phyloP scores from a whole-genome alignment of 495 filamentous ascomycete genomes.

The Trichoderma parareesei region DNA sequence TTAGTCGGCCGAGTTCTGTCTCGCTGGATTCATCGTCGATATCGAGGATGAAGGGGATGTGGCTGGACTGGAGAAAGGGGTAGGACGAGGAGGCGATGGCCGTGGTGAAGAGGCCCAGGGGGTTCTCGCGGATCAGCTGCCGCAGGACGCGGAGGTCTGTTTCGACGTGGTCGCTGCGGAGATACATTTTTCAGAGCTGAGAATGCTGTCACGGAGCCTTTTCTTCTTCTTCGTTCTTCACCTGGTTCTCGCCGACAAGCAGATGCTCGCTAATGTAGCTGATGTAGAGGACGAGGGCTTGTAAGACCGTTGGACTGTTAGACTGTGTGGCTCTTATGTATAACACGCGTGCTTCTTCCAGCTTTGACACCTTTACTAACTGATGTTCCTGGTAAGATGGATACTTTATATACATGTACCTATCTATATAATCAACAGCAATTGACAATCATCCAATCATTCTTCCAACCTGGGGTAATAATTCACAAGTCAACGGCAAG shows the following conservation, averaged over 20 bases:
- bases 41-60: slow-evolving; percentile 51
- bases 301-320: no score
- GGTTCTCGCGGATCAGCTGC: slow-evolving; percentile 42
- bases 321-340: neutral
- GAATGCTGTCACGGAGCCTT: neutral
- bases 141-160: slow-evolving; percentile 29
- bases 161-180: slow-evolving; percentile 42
- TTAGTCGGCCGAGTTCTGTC: slow-evolving; percentile 29
- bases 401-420: neutral
- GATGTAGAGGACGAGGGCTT: no score
- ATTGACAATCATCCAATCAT: neutral
- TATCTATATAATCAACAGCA: neutral
- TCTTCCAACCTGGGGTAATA: neutral
- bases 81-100: slow-evolving; percentile 37
- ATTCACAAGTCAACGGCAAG: no score
- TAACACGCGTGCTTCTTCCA: no score
- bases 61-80: slow-evolving; percentile 43
- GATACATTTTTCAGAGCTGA: slow-evolving; percentile 34
- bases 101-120: slow-evolving; percentile 48
- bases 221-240: neutral
- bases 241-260: no score
- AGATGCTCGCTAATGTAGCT: no score
- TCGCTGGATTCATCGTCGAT: slow-evolving; percentile 24
- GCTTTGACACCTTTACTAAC: no score
- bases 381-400: no score